Evolutionary conservation across 78 protist genomes (phyloP), one percentile per base, ranked within the genome.

Genomic region (Speleostelium caveatum): DNA sequence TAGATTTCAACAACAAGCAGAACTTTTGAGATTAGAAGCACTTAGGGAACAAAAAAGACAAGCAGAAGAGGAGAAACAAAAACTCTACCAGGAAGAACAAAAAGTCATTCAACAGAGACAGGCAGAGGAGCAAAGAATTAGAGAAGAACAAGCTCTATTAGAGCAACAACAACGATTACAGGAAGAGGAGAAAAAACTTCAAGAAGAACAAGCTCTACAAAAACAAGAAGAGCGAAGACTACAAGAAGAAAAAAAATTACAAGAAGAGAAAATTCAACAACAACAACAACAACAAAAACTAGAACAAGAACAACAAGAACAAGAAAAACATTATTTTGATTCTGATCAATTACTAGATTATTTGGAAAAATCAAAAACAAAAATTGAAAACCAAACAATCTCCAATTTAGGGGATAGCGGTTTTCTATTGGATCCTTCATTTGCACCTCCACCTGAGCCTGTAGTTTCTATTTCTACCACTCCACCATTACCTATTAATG

Each of bases 391-490:
- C 24, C 28, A 55, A 32, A 38, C 22, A 36, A 16, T 30, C 49
- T n/a, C 28, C 1, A 3, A 49, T 21, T n/a, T n/a, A 32, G 55
- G n/a, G 2, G 8, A 8, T 24, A 35, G 28, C 14, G 55, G 16
- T 28, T 83, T 21, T 42, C 39, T 83, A 55, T 33, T 83, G 0
- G 91, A 83, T 59, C 91, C 91, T 17, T 30, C 72, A 41, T 83
- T 83, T 83, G 75, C 67, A 56, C 41, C 91, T 41, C 77, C 91
- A 21, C 80, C 88, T 53, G 53, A 35, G 49, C 87, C 61, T 0
- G 12, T 22, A 42, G 49, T 22, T 26, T 10, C 14, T 42, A 3
- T 17, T 22, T 28, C 35, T 41, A 42, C 6, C 55, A 39, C 14
- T 8, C 49, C 41, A 38, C n/a, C 45, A 59, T 35, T 53, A 60